Evolutionary conservation across 2,329 filamentous ascomycete species (phyloP).

Genomic region (Colletotrichum kahawae): DNA sequence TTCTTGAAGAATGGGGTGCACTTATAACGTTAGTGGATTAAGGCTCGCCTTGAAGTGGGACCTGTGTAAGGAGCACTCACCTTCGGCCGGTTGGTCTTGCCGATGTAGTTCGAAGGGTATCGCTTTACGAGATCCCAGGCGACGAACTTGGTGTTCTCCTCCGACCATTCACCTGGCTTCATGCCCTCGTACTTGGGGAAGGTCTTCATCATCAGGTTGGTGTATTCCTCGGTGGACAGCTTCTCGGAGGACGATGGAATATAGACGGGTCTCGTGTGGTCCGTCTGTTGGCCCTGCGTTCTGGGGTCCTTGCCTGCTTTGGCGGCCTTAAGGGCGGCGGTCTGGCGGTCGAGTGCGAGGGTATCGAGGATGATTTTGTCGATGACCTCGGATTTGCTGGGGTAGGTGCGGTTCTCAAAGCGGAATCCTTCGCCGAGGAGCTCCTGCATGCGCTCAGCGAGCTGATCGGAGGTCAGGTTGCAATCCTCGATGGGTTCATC

Average conservation of each 20-base stretch:
- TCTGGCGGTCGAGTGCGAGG: conserved; percentile 1
- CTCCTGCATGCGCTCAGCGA: not conserved
- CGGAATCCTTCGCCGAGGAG: not conserved
- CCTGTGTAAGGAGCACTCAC: conserved; percentile 34
- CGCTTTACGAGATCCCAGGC: conserved; percentile 58
- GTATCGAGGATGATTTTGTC: not conserved
- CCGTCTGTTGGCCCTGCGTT: not conserved
- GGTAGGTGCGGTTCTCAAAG: not conserved
- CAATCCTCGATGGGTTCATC: not conserved
- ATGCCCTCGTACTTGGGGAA: conserved; percentile 12
- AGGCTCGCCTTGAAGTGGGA: not conserved
- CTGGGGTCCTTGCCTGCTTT: not conserved
- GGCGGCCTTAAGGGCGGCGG: not conserved
- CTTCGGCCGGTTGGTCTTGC: conserved; percentile 53
- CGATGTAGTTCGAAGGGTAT: conserved; percentile 66
- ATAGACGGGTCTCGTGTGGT: not conserved
- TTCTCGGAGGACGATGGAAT: conserved; percentile 6
- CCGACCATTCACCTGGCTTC: conserved; percentile 22
- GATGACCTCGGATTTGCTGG: not conserved
- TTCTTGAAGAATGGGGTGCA: conserved; percentile 57
- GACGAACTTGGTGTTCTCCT: conserved; percentile 43
- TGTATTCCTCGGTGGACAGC: not conserved
- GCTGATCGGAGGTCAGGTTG: not conserved
- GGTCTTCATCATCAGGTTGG: not conserved
- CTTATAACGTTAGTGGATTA: conserved; percentile 28